Conservation (phyloP, 225 moss, liverwort and hornwort species). For the Sphagnum contortum region DNA sequence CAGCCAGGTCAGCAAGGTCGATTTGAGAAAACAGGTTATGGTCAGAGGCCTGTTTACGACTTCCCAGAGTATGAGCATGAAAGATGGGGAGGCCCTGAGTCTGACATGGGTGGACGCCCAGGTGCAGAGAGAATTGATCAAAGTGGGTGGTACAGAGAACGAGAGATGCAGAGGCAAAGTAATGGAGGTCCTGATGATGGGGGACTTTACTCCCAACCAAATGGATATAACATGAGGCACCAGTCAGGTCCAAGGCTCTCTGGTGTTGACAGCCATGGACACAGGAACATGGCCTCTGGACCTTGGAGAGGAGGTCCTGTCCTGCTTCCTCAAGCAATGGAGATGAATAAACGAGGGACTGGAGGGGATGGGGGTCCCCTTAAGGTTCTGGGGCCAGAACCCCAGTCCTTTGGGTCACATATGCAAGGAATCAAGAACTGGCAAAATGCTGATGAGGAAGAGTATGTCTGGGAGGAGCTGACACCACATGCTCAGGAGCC, state of each 20-base stretch:
- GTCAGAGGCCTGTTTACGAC: slow-evolving; percentile 35
- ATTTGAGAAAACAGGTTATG: slow-evolving; percentile 45
- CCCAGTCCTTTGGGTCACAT: too few species aligned
- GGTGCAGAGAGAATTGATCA: slow-evolving; percentile 42
- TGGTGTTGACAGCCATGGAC: slow-evolving; percentile 65
- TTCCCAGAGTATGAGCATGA: slow-evolving; percentile 47
- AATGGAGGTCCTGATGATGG: slow-evolving; percentile 42
- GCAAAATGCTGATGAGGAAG: slow-evolving; percentile 87
- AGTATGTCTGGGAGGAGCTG: slow-evolving; percentile 92
- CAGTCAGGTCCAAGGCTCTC: slow-evolving; percentile 32
- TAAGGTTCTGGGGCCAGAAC: background rate
- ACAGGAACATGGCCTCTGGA: slow-evolving; percentile 44
- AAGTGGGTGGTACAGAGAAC: slow-evolving; percentile 46
- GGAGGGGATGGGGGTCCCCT: slow-evolving; percentile 15
- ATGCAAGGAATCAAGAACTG: slow-evolving; percentile 26
- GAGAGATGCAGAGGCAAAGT: slow-evolving; percentile 22
- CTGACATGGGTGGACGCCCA: slow-evolving; percentile 28
- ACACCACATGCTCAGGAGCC: slow-evolving; percentile 48
- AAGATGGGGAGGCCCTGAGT: slow-evolving; percentile 28
- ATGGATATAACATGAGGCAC: slow-evolving; percentile 67
- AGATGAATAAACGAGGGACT: slow-evolving; percentile 29
- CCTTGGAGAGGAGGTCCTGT: slow-evolving; percentile 41
- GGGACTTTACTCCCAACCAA: slow-evolving; percentile 35
- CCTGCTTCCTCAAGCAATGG: slow-evolving; percentile 34
- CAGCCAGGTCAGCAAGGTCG: slow-evolving; percentile 46